Evolutionary conservation across 1,139 yeast species (phyloP), one percentile per base, ranked within the genome.

Genomic region (Yamadazyma atlantica): DNA sequence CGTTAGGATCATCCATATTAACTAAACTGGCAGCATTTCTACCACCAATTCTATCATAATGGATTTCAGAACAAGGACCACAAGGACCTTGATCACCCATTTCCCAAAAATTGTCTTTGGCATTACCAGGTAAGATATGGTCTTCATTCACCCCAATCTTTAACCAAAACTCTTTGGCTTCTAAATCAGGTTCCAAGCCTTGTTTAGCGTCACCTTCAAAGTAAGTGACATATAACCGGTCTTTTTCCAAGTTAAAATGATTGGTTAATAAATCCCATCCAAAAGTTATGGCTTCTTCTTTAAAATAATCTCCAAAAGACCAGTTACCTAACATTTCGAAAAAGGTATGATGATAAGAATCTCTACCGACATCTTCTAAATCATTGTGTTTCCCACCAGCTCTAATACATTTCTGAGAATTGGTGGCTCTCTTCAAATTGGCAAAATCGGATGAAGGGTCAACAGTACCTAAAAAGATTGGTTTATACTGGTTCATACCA

Each of bases 41-140:
- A 40, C 97, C 97, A 45, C 98, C 98, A 48, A 92, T 88, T 66
- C 98, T 82, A 63, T 92, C 99, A 64, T 88, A 92, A 64, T 92
- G 99, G 52, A 92, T 78, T 65, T 92, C 98, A 14, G 96, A 86
- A 69, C 98, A 94, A 36, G 99, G 99, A 46, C 99, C 99, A 73
- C 99, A 92, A 33, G 99, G 99, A 49, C 99, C 99, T 69, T 90
- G 97, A 59, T 94, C 99, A 53, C 99, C 99, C 99, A 92, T 92
- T 72, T 94, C 99, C 99, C 99, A 92, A 64, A 92, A 92, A 69
- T 92, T 92, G 62, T 92, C 99, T 59, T 82, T 73, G 39, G 82
- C 86, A 49, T 82, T 72, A 41, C 98, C 99, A 17, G 97, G 96
- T 50, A 92, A 71, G 51, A 92, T 90, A 60, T 89, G 97, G 60